Conservation (phyloP, 306 rosid genomes). For the Carpinus fangiana region DNA sequence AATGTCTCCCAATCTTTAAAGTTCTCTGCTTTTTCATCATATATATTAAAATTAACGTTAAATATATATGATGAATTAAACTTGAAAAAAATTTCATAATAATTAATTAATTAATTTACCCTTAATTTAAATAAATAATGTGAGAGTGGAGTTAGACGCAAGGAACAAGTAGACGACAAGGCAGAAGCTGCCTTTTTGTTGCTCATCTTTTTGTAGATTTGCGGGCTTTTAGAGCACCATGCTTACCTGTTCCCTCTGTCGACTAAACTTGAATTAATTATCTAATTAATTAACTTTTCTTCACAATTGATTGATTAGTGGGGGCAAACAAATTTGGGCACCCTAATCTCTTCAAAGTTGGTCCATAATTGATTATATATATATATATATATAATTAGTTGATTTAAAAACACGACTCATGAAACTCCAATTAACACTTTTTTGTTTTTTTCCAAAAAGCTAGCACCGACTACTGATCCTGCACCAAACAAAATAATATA, state of each 20-base stretch:
- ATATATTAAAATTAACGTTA: too few relatives aligned
- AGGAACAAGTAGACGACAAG: constrained; percentile 46
- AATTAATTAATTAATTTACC: too few relatives aligned
- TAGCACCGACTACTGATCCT: background rate
- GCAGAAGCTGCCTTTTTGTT: constrained; percentile 46
- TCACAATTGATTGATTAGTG: constrained; percentile 27
- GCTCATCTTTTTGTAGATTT: constrained; percentile 67
- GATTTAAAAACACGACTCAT: background rate
- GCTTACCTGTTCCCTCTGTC: constrained; percentile 58
- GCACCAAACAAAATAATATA: background rate
- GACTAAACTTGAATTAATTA: constrained; percentile 23
- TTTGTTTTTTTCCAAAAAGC: background rate
- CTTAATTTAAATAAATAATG: constrained; percentile 8
- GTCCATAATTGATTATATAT: constrained; percentile 21
- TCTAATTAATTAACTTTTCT: constrained; percentile 29
- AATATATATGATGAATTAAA: too few relatives aligned
- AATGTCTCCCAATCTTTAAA: too few relatives aligned
- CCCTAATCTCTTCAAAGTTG: constrained; percentile 23
- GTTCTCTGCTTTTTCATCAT: too few relatives aligned
- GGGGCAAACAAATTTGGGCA: constrained; percentile 34
- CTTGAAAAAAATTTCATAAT: too few relatives aligned
- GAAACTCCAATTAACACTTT: background rate
- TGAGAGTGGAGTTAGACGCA: constrained; percentile 29
- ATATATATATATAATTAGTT: background rate
- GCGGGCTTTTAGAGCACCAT: constrained; percentile 67